Evolutionary conservation across 192 early-diverging fungal genomes (phyloP), one percentile per base, ranked within the genome.

Genomic region (Linnemannia zychae): DNA sequence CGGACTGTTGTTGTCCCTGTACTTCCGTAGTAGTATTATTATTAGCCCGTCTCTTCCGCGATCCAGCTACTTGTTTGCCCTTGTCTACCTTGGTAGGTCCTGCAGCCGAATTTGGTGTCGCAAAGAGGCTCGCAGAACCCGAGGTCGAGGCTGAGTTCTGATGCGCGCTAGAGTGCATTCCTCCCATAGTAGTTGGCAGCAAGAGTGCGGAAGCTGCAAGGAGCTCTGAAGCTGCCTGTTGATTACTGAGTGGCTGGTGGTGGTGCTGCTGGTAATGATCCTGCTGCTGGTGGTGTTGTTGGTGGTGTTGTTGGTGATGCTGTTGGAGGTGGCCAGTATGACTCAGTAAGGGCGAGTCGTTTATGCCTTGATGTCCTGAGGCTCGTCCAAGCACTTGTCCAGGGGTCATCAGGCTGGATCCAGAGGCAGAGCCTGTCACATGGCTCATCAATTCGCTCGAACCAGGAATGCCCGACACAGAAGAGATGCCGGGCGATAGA

Each of bases 171-270:
- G 24, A 13, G 46, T 77, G 75, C 18, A 70, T 34, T 0, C 67
- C 67, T 40, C 67, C 72, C 22, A 63, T 49, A 37, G 70, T 72
- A 15, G 77, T 71, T 28, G 71, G 71, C 33, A 80, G 47, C 72
- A 80, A 40, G 3, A 80, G 57, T 18, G 71, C 48, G 1, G 78
- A 70, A 22, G 70, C 65, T 1, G 78, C 72, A 74, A 80, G 65
- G 16, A 80, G 57, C 11, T 80, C 78, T 1, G 78, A 74, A 7
- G 72, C 38, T 24, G 78, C 50, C 31, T 71, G 72, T 50, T 76
- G 33, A 38, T 37, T 20, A 16, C 37, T n/a, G 73, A 74, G 67
- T 4, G 57, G 66, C 34, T 77, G 67, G 50, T 60, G 60, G 22
- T 66, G 60, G 20, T 68, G 69, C 34, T 71, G 70, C 17, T 52